Conservation (phyloP, 202 grass and related monocot species). For the Musa balbisiana region DNA sequence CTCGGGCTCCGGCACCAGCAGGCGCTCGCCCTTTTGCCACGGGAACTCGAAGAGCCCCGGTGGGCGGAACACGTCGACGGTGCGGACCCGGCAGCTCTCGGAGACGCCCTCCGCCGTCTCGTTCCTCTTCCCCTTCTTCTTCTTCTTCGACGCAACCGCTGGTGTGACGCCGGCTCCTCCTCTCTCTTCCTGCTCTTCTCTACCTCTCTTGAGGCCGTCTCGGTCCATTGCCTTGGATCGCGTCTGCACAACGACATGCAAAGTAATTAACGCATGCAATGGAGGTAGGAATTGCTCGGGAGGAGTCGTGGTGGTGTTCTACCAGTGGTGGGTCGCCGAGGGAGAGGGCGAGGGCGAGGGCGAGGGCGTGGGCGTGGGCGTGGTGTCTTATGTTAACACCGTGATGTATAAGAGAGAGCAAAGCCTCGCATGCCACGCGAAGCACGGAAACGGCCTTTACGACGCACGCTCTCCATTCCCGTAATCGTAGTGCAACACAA, state of each 20-base stretch:
- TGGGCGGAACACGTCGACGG: neutral
- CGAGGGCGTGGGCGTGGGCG: no score
- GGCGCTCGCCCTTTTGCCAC: slow-evolving; percentile 3
- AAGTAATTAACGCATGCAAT: no score
- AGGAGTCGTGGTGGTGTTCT: no score
- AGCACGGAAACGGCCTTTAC: slow-evolving; percentile 8
- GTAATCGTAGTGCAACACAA: no score
- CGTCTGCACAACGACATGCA: neutral
- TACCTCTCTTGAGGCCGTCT: slow-evolving; percentile 8
- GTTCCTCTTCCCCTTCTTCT: neutral
- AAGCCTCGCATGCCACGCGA: slow-evolving; percentile 6
- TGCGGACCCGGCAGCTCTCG: neutral
- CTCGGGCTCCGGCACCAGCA: neutral
- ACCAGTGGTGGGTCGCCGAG: no score
- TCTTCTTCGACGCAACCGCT: neutral
- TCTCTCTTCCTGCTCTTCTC: neutral
- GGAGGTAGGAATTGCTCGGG: no score
- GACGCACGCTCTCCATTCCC: slow-evolving; percentile 4
- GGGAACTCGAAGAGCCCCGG: slow-evolving; percentile 24
- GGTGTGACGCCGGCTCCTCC: neutral
- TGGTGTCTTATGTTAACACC: no score
- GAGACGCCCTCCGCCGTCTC: neutral
- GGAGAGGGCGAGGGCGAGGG: no score
- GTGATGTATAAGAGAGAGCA: no score
- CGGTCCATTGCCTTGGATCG: slow-evolving; percentile 8